Conservation (phyloP, 805 yeast species). For the Kodamaea laetipori region DNA sequence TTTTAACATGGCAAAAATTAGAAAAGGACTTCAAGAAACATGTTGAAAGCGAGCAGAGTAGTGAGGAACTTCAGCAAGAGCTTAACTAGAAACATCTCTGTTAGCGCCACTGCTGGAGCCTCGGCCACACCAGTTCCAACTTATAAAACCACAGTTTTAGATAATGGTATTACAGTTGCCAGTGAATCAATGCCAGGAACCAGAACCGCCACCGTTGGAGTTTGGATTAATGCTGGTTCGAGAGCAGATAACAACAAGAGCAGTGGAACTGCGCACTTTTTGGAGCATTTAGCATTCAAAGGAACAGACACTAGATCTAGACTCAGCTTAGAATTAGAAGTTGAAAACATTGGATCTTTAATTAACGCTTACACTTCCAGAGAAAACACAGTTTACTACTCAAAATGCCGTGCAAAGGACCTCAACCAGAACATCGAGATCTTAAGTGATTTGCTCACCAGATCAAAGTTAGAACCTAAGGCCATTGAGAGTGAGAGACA, state of each 20-base stretch:
- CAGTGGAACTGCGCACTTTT: constrained; percentile 94
- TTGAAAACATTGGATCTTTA: constrained; percentile 95
- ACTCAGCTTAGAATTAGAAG: constrained; percentile 81
- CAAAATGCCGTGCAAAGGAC: constrained; percentile 79
- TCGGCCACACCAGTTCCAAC: constrained; percentile 21
- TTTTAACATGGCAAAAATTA: constrained; percentile 5
- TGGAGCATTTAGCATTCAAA: constrained; percentile 95
- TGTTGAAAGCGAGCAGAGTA: constrained; percentile 5
- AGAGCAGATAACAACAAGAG: constrained; percentile 89
- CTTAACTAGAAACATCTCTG: constrained; percentile 1
- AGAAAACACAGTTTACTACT: constrained; percentile 96
- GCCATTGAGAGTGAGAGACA: constrained; percentile 97
- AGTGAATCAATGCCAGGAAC: constrained; percentile 85
- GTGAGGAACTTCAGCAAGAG: constrained; percentile 1
- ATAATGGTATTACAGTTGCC: constrained; percentile 95
- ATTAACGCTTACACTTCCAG: constrained; percentile 98
- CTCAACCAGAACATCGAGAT: constrained; percentile 86
- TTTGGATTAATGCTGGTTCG: constrained; percentile 98
- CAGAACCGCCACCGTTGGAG: constrained; percentile 95
- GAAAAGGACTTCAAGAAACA: background rate
- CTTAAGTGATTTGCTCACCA: constrained; percentile 83
- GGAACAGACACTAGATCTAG: constrained; percentile 87
- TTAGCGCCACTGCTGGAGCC: background rate
- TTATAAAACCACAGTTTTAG: constrained; percentile 64
- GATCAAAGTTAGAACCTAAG: constrained; percentile 73